Percentiles rank a stretch among this genome's conserved stretches.
phyloP scores from a whole-genome alignment of 352 stramenopile species.

The Globisporangium camurandrum region DNA sequence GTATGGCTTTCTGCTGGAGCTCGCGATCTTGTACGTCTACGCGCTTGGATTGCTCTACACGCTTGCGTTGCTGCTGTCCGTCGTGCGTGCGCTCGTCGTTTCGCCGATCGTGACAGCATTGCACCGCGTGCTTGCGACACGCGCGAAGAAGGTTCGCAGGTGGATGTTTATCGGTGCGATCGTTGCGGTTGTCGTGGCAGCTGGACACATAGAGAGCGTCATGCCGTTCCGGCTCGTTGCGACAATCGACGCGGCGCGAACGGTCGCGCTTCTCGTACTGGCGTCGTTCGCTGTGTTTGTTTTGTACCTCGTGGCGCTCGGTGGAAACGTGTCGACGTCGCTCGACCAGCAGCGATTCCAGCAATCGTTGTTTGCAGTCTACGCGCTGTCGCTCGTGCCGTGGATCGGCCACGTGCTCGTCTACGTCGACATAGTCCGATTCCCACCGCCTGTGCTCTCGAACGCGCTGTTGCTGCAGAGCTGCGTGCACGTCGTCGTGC shows the following conservation, averaged over 20 bases:
- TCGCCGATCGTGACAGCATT: constrained; percentile 24
- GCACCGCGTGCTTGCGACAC: constrained; percentile 14
- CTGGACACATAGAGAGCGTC: constrained; percentile 28
- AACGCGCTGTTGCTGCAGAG: constrained; percentile 42
- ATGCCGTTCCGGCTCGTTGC: constrained; percentile 16
- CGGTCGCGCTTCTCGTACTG: constrained; percentile 44
- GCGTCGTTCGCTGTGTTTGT: constrained; percentile 34
- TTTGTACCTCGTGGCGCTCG: constrained; percentile 42
- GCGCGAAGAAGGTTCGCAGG: constrained; percentile 21
- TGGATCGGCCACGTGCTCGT: constrained; percentile 65
- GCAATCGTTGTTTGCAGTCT: constrained; percentile 44
- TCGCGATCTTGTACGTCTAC: constrained; percentile 41
- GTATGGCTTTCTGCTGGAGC: constrained; percentile 20
- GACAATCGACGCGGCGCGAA: constrained; percentile 21
- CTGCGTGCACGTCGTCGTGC: constrained; percentile 24
- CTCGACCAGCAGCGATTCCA: constrained; percentile 51
- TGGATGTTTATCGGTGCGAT: constrained; percentile 46
- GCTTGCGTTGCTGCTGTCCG: constrained; percentile 26
- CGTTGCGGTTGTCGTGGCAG: constrained; percentile 24
- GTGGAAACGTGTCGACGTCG: constrained; percentile 23
- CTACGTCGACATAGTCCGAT: constrained; percentile 34
- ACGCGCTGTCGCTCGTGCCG: constrained; percentile 43
- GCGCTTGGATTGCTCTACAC: constrained; percentile 50
- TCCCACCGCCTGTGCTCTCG: constrained; percentile 27
- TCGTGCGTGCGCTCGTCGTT: constrained; percentile 28